phyloP scores from a whole-genome alignment of 257 asterid species.

The Lithospermum erythrorhizon region DNA sequence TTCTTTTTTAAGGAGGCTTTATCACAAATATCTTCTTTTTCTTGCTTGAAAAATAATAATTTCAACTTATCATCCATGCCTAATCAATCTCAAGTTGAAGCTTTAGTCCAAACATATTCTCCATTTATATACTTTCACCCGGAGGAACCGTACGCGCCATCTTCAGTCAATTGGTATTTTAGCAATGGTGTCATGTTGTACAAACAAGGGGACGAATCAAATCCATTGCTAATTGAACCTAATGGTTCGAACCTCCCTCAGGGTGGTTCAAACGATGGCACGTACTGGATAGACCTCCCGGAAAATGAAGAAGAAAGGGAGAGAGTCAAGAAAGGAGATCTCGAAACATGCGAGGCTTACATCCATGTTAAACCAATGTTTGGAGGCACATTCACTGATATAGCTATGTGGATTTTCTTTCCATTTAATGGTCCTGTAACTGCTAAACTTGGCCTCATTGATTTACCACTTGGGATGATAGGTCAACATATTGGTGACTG shows the following conservation, averaged over 20 bases:
- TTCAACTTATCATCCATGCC: constrained; percentile 36
- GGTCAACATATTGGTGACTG: constrained; percentile 93
- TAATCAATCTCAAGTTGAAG: constrained; percentile 33
- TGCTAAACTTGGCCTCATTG: constrained; percentile 43
- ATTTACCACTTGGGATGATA: constrained; percentile 46
- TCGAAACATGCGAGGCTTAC: constrained; percentile 45
- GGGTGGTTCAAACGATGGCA: constrained; percentile 58
- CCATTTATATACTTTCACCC: constrained; percentile 70
- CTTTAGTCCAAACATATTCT: constrained; percentile 40
- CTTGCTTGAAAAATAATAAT: constrained; percentile 57
- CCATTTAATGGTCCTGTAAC: constrained; percentile 81
- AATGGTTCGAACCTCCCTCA: constrained; percentile 75
- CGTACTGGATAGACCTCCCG: constrained; percentile 76
- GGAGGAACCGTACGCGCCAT: constrained; percentile 50
- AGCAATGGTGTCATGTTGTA: constrained; percentile 46
- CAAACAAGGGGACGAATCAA: constrained; percentile 41
- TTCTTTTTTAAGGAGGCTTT: constrained; percentile 21
- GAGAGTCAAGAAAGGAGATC: constrained; percentile 44
- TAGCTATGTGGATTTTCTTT: constrained; percentile 66
- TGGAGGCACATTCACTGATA: constrained; percentile 68
- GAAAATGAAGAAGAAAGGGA: constrained; percentile 18
- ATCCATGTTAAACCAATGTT: constrained; percentile 56
- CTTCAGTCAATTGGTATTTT: constrained; percentile 78
- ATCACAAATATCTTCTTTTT: constrained; percentile 14
- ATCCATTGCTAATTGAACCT: constrained; percentile 32